Base-by-base conservation (phyloP, 768 basidiomycete species). In the Panus rudis region DNA sequence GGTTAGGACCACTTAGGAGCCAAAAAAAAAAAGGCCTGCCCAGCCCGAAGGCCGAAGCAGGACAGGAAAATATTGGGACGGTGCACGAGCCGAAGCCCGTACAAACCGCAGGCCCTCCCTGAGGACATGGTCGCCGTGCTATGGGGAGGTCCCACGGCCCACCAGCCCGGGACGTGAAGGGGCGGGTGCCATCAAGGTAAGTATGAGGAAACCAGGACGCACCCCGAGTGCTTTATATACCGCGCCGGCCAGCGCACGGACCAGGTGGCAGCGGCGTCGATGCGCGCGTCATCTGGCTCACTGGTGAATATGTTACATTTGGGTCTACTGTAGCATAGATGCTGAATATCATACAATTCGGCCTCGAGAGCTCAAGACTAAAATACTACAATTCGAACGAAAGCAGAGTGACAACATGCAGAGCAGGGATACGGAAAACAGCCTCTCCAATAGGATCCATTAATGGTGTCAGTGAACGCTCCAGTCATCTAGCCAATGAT, bases 41-140 rank as follows among this genome's bases (percentile, higher is more conserved):
- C 63, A 66, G 67, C 66, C 66, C 65, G 67, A 70, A 68, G 67
- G 69, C 69, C 67, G 52, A 57, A 60, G 51, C 54, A 60, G 63
- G 56, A 62, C 63, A 52, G 63, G 63, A 52, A 64, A 64, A 64
- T 63, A 64, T 64, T 64, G 48, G 58, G 61, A 63, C 60, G 53
- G 55, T 64, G 63, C 63, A 62, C 60, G 58, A 54, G 58, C 60
- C 56, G 57, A 51, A 56, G 59, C 61, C 42, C 53, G 67, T 63
- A 71, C 68, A 71, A 71, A 60, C 58, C 60, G 48, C 28, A 37
- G 22, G 48, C 43, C 56, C 63, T 63, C 66, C 64, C 63, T 68
- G 66, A 48, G 68, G 68, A 69, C 67, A 69, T 37, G 63, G 69
- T 70, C 68, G 69, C 68, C 68, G 68, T 70, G 69, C 69, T 66